These are phyloP conservation scores for Candida mesenterica DNA, from an alignment of 1,139 yeast species.

Conservation along the genomic window DNA sequence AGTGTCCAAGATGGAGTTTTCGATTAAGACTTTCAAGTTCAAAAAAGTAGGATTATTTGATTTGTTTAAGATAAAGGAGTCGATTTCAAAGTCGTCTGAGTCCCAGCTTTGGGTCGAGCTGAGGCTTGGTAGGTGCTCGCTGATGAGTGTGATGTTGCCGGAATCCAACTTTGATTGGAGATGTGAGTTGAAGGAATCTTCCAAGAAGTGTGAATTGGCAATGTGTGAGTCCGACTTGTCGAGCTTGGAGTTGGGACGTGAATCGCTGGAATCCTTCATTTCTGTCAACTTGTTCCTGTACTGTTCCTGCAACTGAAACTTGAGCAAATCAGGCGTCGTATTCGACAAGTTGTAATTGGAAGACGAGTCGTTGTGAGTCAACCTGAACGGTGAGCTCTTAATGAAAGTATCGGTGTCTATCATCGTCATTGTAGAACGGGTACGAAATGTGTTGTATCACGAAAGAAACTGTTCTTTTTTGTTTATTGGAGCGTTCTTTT, in stretches of 20 bases:
- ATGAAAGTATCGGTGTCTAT: conserved; percentile 35
- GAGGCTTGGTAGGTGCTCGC: conserved; percentile 16
- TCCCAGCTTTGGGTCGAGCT: conserved; percentile 15
- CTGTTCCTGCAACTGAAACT: conserved; percentile 47
- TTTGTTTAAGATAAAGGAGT: conserved; percentile 17
- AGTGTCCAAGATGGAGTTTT: conserved; percentile 45
- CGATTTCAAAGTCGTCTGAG: conserved; percentile 18
- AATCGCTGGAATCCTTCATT: conserved; percentile 12
- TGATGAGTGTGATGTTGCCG: conserved; percentile 22
- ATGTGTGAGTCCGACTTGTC: conserved; percentile 5
- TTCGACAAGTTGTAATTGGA: conserved; percentile 30
- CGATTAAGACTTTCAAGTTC: conserved; percentile 43
- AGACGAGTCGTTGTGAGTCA: conserved; percentile 27
- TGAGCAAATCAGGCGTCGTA: conserved; percentile 44
- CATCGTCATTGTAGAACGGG: conserved; percentile 20
- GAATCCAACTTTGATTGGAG: conserved; percentile 35
- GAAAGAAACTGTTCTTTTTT: too few relatives aligned
- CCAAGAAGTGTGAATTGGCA: conserved; percentile 24
- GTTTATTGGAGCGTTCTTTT: too few relatives aligned
- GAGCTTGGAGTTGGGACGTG: conserved; percentile 2
- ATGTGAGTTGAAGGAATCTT: conserved; percentile 37
- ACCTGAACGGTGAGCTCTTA: conserved; percentile 39
- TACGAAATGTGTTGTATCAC: too few relatives aligned
- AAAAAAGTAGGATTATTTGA: conserved; percentile 32
- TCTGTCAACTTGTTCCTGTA: conserved; percentile 30